Percentiles rank a stretch among this genome's conserved stretches.
Evolutionary conservation across 2,329 filamentous ascomycete species (phyloP).

Genomic region (Fusarium verticillioides): DNA sequence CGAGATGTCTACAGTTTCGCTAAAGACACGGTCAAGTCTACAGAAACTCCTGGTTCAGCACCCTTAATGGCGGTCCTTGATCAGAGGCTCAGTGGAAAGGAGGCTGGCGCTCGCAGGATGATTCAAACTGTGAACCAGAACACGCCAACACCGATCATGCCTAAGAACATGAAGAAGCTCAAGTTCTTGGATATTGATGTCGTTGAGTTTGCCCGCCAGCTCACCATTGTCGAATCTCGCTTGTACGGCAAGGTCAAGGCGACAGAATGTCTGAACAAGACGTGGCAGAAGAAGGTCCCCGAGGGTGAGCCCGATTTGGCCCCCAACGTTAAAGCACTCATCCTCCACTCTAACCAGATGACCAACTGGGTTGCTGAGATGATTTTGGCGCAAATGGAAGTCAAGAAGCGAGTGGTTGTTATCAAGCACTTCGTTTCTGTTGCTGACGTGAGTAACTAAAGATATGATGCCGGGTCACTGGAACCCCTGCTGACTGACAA

Average conservation of each 20-base stretch:
- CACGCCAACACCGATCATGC: conserved; percentile 88
- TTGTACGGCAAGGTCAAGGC: conserved; percentile 96
- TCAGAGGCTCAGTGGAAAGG: conserved; percentile 87
- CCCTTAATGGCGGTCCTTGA: conserved; percentile 89
- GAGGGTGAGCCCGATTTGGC: conserved; percentile 87
- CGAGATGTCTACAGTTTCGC: conserved; percentile 91
- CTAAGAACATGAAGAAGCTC: conserved; percentile 99
- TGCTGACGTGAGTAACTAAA: conserved; percentile 79
- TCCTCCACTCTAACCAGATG: conserved; percentile 97
- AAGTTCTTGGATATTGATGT: conserved; percentile 98
- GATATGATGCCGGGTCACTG: not conserved
- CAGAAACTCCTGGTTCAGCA: conserved; percentile 88
- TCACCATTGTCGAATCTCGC: conserved; percentile 95
- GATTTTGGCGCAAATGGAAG: conserved; percentile 94
- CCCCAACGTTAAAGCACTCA: conserved; percentile 93
- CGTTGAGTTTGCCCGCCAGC: conserved; percentile 94
- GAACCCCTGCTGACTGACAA: conserved; percentile 23
- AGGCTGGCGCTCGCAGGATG: conserved; percentile 85
- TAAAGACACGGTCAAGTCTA: conserved; percentile 90
- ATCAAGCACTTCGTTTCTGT: conserved; percentile 99
- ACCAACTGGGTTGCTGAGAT: conserved; percentile 99
- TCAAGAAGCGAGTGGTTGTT: conserved; percentile 95
- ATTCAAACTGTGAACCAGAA: conserved; percentile 87
- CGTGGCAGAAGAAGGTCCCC: conserved; percentile 94
- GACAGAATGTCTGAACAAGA: conserved; percentile 97